Percentiles rank a stretch among this genome's conserved stretches.
phyloP scores from a whole-genome alignment of 176 grass and related monocot species.

The Oryza glaberrima region DNA sequence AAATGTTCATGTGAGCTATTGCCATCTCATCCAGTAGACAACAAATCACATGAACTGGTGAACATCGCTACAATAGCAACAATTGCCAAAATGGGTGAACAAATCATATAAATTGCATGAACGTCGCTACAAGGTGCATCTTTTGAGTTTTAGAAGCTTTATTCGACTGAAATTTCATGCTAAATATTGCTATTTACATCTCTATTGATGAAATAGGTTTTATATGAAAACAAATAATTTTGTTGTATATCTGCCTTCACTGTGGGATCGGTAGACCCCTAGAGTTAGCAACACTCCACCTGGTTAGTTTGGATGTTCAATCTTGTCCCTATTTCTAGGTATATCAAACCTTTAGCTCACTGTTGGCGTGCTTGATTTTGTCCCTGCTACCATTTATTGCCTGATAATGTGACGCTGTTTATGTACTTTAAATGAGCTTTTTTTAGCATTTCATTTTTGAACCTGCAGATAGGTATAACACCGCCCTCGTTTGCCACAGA shows the following conservation, averaged over 20 bases:
- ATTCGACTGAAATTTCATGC: not conserved
- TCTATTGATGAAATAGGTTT: not conserved
- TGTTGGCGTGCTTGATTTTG: slow-evolving; percentile 3
- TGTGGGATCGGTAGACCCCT: not conserved
- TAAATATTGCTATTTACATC: not conserved
- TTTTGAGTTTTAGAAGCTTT: not conserved
- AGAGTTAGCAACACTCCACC: not conserved
- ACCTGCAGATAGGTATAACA: slow-evolving; percentile 99
- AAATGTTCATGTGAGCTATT: not conserved
- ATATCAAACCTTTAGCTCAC: not conserved
- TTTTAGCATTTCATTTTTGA: slow-evolving; percentile 85
- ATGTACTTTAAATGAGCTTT: slow-evolving; percentile 42
- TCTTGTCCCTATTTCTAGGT: not conserved
- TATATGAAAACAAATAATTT: not conserved
- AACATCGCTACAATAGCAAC: too few species aligned
- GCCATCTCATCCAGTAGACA: not conserved
- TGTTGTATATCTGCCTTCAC: not conserved
- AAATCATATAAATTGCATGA: too few species aligned
- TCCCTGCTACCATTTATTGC: not conserved
- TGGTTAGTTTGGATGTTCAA: not conserved
- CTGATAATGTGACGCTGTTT: not conserved
- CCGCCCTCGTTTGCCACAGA: slow-evolving; percentile 99
- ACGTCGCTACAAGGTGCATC: too few species aligned
- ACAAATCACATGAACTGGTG: too few species aligned
- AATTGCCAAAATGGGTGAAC: too few species aligned